Base-by-base conservation (phyloP, 805 yeast species). In the Yarrowia phangngaensis region DNA sequence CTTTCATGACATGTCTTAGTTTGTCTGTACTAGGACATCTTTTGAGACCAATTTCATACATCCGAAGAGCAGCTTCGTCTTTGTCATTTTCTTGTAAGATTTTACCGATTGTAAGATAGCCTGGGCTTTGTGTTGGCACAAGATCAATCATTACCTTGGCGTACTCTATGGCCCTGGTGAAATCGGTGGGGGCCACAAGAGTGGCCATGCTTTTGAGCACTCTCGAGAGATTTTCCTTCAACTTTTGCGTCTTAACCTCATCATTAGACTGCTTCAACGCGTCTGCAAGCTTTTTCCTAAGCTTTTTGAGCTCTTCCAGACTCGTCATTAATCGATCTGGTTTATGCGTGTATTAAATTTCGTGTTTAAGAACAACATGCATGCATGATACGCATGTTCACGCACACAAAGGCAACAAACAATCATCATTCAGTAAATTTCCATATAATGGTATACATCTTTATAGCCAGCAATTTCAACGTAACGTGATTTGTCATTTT, bases 101-200 rank as follows among this genome's bases (percentile, higher is more conserved):
- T 22, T 41, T 41, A 16, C 48, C 48, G 6, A 41, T 41, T 17
- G 28, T 20, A 20, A 41, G 35, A n/a, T 41, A 41, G 13, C 48
- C 35, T 5, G 28, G 29, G 22, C 35, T 29, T 8, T 41, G 20
- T 12, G 14, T 29, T 0, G 48, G 48, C 1, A 20, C 23, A 20
- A 41, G 29, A 41, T 41, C 48, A 20, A 41, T 41, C 22, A 20
- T 15, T 12, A n/a, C 28, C 8, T 29, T 29, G 22, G 35, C 20
- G 35, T 41, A 41, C 29, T 41, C 48, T 2, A 41, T 22, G 22
- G 48, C 35, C 22, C 23, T 29, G 3, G 48, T 41, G 17, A 41
- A 41, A 22, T 30, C 35, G 15, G 48, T 20, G 5, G 32, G 14
- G 4, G 45, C 32, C 19, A 38, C 45, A 11, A 26, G 26, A 19